A percentile compares a stretch with the other conserved stretches of the same genome.
These are phyloP conservation scores for Musa beccarii DNA, from an alignment of 176 grass and related monocot species.

Conservation along the genomic window DNA sequence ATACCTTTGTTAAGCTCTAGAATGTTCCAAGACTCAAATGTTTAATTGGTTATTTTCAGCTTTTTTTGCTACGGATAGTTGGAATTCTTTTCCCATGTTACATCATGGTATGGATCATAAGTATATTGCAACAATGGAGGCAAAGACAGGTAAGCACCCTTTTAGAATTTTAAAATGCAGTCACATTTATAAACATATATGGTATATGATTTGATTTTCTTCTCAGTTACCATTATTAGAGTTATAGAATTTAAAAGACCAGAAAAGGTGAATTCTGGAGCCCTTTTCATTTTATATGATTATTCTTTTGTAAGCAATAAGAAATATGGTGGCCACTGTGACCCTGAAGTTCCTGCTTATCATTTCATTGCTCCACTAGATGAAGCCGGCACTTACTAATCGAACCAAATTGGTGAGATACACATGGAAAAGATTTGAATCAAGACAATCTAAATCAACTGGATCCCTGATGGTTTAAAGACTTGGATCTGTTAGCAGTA, in stretches of 20 bases:
- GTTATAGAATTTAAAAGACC: too few relatives aligned
- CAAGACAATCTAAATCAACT: neutral
- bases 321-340: neutral
- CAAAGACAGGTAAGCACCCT: conserved; percentile 43
- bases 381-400: neutral
- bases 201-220: neutral
- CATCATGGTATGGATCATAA: conserved; percentile 91
- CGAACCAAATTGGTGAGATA: neutral
- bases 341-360: neutral
- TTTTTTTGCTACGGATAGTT: conserved; percentile 75
- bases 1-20: neutral
- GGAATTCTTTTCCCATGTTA: conserved; percentile 89
- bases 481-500: too few relatives aligned
- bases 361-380: neutral
- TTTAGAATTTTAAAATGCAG: neutral
- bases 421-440: neutral
- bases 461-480: too few relatives aligned
- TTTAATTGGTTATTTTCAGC: conserved; percentile 25
- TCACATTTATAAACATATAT: neutral
- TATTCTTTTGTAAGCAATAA: neutral
- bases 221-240: neutral
- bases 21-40: neutral
- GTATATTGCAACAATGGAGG: conserved; percentile 69
- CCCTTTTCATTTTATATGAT: neutral
- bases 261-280: neutral